Evolutionary conservation across 208 protist genomes (phyloP).

Genomic region (Trichomonas tenax): DNA sequence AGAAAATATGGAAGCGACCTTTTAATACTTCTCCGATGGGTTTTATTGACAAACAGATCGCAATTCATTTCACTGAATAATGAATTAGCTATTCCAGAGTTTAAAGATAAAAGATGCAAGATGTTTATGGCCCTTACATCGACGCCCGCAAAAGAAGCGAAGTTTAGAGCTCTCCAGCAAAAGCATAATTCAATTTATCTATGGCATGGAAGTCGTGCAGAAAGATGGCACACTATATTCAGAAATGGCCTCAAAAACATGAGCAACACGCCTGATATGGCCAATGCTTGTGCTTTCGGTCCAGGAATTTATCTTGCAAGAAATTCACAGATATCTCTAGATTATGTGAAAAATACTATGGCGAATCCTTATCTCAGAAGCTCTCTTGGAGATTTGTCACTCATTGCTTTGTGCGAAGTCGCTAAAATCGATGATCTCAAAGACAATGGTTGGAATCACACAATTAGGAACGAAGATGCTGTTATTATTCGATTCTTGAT

Average conservation of each 20-base stretch:
- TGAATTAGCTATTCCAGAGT: background rate
- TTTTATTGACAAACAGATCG: background rate
- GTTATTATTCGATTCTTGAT: background rate
- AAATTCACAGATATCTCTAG: background rate
- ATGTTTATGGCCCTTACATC: background rate
- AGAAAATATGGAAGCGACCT: too few relatives aligned
- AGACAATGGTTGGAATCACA: background rate
- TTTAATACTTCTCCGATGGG: background rate
- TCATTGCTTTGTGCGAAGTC: background rate
- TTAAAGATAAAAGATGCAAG: background rate
- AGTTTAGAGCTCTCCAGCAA: background rate
- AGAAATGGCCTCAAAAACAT: conserved; percentile 2
- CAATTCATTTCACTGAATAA: background rate
- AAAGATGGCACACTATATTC: conserved; percentile 1
- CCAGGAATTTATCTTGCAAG: background rate
- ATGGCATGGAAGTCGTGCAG: background rate
- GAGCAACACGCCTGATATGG: background rate
- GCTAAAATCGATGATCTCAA: background rate
- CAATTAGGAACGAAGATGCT: background rate
- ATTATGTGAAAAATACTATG: background rate
- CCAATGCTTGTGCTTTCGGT: background rate
- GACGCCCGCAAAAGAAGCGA: background rate
- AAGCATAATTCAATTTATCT: background rate
- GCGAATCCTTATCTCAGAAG: background rate
- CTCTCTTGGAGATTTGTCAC: background rate